Evolutionary conservation across 208 protist species (phyloP), one percentile per base, ranked within the genome.

Genomic region (Porcisia deanei): DNA sequence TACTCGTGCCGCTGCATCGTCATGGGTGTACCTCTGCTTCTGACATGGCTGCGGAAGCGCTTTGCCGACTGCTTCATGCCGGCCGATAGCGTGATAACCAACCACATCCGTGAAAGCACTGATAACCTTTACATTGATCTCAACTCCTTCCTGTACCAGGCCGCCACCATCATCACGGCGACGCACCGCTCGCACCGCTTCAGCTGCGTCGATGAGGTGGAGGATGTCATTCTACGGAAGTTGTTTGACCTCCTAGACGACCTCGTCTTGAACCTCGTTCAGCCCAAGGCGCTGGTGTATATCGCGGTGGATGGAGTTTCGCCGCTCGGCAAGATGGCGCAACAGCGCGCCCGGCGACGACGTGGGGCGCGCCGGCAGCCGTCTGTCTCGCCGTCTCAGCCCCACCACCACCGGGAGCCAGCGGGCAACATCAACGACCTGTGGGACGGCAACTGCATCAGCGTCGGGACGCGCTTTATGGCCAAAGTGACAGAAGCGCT

Each of bases 271-370:
- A 73, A 86, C 55, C 89, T 99, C 4, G 94, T 99, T 7, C 79
- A 90, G 66, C 99, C 99, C 14, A 80, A 89, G 37, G 97, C 97
- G 14, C 77, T 99, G 9, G 83, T 99, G 7, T 99, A 98, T 86
- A 94, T 99, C 81, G 92, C 91, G 18, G 84, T 95, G 34, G 98
- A 99, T 88, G 98, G 98, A 54, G 95, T 99, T 16, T 98, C 98
- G 12, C 99, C 99, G 14, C 89, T 99, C 25, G 99, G 99, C 9
- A 99, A 99, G 79, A 98, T 99, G 84, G 98, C 99, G 70, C 99
- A 99, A 88, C 99, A 99, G 88, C 93, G 99, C n/a, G 79, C 90
- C 14, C 92, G 99, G 52, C 99, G 99, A 43, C 87, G 93, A 3
- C 83, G 80, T 18, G 76, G 61, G 7, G 84, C 72, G 2, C 76